Conservation (phyloP, 352 stramenopile species). For the Hyaloperonospora brassicae region DNA sequence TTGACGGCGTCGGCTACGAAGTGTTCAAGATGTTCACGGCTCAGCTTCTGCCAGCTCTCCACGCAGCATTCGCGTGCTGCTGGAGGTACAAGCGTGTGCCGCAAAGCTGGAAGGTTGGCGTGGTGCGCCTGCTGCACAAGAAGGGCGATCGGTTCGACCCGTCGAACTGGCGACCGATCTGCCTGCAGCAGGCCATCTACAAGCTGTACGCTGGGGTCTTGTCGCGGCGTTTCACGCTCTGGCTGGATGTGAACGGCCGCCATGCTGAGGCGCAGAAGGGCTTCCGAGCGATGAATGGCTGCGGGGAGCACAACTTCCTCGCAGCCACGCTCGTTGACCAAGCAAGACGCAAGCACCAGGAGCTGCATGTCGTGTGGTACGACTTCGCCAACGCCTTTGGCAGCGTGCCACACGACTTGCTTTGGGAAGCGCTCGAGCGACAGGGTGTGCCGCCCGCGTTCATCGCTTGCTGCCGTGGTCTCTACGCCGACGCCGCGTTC, state of each 20-base stretch:
- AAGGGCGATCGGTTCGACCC: slow-evolving; percentile 10
- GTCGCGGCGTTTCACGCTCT: background rate
- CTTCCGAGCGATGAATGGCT: slow-evolving; percentile 23
- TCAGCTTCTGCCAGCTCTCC: slow-evolving; percentile 10
- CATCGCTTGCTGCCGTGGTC: slow-evolving; percentile 4
- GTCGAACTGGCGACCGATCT: slow-evolving; percentile 26
- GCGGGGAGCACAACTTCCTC: slow-evolving; percentile 28
- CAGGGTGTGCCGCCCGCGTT: slow-evolving; percentile 4
- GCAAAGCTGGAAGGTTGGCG: slow-evolving; percentile 16
- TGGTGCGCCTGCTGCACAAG: no score
- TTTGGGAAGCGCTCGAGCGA: slow-evolving; percentile 11
- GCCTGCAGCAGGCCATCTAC: slow-evolving; percentile 29
- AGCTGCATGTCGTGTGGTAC: slow-evolving; percentile 25
- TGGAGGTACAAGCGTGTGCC: slow-evolving; percentile 15
- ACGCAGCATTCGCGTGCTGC: slow-evolving; percentile 11
- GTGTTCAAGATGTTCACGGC: slow-evolving; percentile 10
- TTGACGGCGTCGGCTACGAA: no score
- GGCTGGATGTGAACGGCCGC: no score
- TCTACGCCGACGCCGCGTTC: slow-evolving; percentile 11
- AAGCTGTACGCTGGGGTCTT: slow-evolving; percentile 20
- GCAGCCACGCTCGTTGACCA: slow-evolving; percentile 13
- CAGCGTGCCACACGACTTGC: slow-evolving; percentile 10
- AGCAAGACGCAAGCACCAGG: slow-evolving; percentile 6
- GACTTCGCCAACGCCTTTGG: slow-evolving; percentile 23
- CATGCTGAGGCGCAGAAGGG: slow-evolving; percentile 2